Base-by-base conservation (phyloP, 805 yeast genomes). In the Yamadazyma sp. region DNA sequence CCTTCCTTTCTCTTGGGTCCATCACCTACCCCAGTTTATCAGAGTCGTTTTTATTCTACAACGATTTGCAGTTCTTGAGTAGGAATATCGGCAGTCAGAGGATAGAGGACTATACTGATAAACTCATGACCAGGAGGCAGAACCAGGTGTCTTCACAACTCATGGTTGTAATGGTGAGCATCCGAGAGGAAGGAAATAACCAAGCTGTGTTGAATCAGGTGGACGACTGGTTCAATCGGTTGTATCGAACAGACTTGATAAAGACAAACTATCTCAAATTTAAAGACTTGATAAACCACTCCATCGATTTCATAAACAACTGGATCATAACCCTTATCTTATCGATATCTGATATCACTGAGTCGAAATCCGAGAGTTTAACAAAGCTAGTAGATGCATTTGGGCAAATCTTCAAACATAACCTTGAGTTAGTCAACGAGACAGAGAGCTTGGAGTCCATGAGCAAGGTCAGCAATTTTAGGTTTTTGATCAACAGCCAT, bases 401-500 rank as follows among this genome's bases (percentile, higher is more conserved):
- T 11, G 49, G 52, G 25, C 48, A 48, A 16, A 50, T 60, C 3
- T 52, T 58, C 3, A 55, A 56, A 3, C 42, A 46, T 11, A 40
- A 56, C 9, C 37, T 46, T 14, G 46, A 37, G 8, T 30, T 50
- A 5, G 43, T 45, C 6, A 50, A 48, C n/a, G 45, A 52, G 8
- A 40, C 43, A 9, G 54, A 50, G 5, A 32, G 41, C 15, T 39
- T 59, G 20, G 49, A 48, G 23, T 51, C 62, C 3, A 51, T 48
- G 42, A 54, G 55, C 41, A 58, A 60, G 40, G 38, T 64, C 27
- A 46, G 49, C 33, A 67, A 66, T 38, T 41, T 59, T n/a, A 46
- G 50, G 28, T 59, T 61, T 38, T 48, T 67, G 32, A 46, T 68
- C 35, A 61, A 52, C 37, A 57, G 52, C 42, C 75, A 68, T 44